These are phyloP conservation scores for Starmerella sp. DNA, from an alignment of 805 yeast genomes.

Conservation along the genomic window DNA sequence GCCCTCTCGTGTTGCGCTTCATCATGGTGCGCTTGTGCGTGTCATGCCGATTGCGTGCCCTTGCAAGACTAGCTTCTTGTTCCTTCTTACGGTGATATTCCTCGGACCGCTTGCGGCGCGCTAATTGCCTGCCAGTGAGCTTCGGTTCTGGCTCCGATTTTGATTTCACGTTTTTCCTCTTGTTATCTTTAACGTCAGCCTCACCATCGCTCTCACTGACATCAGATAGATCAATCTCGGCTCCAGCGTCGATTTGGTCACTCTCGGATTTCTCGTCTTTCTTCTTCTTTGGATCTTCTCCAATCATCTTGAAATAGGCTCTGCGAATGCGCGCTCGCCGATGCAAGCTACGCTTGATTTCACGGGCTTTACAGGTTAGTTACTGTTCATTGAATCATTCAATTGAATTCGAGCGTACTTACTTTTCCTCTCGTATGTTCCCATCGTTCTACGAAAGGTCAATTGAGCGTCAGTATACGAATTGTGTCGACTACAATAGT, in stretches of 20 bases:
- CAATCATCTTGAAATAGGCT: conserved; percentile 68
- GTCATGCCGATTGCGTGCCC: conserved; percentile 33
- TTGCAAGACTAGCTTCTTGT: conserved; percentile 34
- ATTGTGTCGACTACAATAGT: background rate
- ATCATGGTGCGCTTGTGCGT: conserved; percentile 37
- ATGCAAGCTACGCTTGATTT: conserved; percentile 63
- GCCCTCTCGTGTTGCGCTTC: conserved; percentile 61
- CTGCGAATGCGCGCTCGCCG: conserved; percentile 75
- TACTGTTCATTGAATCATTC: background rate
- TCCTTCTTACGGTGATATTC: conserved; percentile 33
- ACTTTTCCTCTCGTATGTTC: conserved; percentile 28
- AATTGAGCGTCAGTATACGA: background rate
- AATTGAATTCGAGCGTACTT: conserved; percentile 22
- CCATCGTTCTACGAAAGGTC: conserved; percentile 2
- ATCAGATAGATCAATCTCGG: conserved; percentile 10
- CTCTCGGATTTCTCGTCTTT: background rate
- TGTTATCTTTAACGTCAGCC: background rate
- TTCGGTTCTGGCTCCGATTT: conserved; percentile 16
- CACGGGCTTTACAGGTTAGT: conserved; percentile 35
- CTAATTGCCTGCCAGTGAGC: conserved; percentile 30
- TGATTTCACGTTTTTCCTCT: conserved; percentile 5
- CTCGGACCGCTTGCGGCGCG: conserved; percentile 37
- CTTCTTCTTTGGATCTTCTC: conserved; percentile 35
- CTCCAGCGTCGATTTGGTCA: conserved; percentile 7
- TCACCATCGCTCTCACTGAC: conserved; percentile 19